Conservation (phyloP, 345 rosid genomes). For the Citrus mangshanensis region DNA sequence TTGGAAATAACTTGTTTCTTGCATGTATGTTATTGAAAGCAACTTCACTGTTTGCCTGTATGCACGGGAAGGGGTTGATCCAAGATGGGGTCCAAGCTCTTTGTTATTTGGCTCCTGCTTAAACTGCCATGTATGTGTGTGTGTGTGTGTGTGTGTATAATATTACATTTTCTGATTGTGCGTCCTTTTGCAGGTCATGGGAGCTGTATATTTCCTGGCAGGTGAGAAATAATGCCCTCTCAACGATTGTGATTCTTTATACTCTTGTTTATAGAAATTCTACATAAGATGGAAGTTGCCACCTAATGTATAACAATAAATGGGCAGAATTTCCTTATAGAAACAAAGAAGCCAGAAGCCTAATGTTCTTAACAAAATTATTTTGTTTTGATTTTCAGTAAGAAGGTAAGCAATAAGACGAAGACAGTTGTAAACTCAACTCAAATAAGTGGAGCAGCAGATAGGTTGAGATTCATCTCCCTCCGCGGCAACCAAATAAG, state of each 20-base stretch:
- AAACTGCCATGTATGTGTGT: background rate
- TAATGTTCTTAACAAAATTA: background rate
- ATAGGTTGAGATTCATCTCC: conserved; percentile 23
- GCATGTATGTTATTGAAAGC: conserved; percentile 4
- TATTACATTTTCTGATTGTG: conserved; percentile 14
- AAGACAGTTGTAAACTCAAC: conserved; percentile 59
- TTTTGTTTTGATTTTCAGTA: conserved; percentile 44
- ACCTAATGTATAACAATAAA: background rate
- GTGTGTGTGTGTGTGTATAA: background rate
- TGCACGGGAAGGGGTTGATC: background rate
- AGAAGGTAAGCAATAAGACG: conserved; percentile 64
- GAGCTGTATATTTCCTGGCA: conserved; percentile 91
- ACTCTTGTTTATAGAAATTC: background rate
- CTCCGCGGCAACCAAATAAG: conserved; percentile 30
- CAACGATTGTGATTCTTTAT: background rate
- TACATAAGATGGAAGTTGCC: background rate
- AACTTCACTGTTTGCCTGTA: conserved; percentile 16
- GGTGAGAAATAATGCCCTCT: conserved; percentile 42
- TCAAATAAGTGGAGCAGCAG: conserved; percentile 38
- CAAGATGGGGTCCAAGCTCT: conserved; percentile 9
- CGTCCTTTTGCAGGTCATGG: conserved; percentile 71
- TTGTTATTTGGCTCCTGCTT: conserved; percentile 8
- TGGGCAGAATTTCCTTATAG: background rate
- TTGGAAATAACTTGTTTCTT: conserved; percentile 12
- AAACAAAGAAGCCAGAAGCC: conserved; percentile 9